A percentile compares a stretch with the other conserved stretches of the same genome.
Conservation (phyloP, 2,329 filamentous ascomycete genomes). For the Coniochaeta sp. region DNA sequence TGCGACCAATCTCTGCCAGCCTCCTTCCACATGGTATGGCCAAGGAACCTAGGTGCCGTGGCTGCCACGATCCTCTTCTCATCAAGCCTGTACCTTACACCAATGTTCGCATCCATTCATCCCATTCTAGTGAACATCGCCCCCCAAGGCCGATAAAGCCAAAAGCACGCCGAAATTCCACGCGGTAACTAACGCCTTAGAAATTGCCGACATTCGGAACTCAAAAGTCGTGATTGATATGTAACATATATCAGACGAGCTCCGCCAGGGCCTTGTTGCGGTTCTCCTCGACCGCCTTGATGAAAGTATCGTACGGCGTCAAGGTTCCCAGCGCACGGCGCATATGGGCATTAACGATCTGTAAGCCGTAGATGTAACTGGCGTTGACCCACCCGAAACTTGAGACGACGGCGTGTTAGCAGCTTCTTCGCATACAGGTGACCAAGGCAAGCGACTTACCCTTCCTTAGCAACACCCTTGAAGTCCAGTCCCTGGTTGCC, state of each 20-base stretch:
- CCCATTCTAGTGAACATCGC: background rate
- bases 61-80: background rate
- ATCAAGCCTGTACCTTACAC: background rate
- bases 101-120: background rate
- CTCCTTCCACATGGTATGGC: background rate
- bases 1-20: background rate
- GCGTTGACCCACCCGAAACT: conserved; percentile 98
- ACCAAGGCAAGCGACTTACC: conserved; percentile 52
- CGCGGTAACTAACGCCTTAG: background rate
- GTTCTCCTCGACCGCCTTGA: conserved; percentile 55
- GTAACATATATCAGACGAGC: conserved; percentile 20
- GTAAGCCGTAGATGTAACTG: conserved; percentile 89
- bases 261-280: conserved; percentile 45
- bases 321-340: conserved; percentile 80
- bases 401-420: conserved; percentile 18
- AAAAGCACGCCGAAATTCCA: background rate
- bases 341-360: conserved; percentile 84
- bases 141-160: background rate
- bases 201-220: background rate
- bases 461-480: conserved; percentile 91
- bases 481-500: conserved; percentile 95
- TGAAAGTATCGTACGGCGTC: conserved; percentile 79
- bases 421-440: background rate
- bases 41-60: background rate
- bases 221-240: background rate